A percentile compares a stretch with the other conserved stretches of the same genome.
These are phyloP conservation scores for Suhomyces tanzawaensis DNA, from an alignment of 805 yeast genomes.

Conservation along the genomic window DNA sequence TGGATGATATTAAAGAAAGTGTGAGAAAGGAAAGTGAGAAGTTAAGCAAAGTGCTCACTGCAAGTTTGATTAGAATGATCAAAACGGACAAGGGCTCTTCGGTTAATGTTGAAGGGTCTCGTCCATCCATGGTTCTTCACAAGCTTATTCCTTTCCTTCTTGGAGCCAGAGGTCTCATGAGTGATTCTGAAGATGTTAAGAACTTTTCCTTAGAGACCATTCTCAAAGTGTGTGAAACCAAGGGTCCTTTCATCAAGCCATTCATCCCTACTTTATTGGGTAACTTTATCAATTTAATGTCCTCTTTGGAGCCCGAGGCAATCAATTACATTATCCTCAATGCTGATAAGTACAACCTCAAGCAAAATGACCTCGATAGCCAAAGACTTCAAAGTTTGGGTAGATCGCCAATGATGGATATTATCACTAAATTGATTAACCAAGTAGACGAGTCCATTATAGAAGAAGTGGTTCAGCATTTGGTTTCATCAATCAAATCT, in stretches of 20 bases:
- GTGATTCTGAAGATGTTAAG: conserved; percentile 83
- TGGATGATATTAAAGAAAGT: conserved; percentile 94
- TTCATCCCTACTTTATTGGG: conserved; percentile 68
- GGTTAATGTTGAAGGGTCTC: not conserved
- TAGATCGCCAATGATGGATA: conserved; percentile 84
- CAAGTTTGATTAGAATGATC: conserved; percentile 56
- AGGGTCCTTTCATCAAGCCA: conserved; percentile 59
- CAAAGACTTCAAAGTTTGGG: conserved; percentile 71
- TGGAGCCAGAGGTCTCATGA: conserved; percentile 74
- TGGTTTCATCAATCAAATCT: conserved; percentile 56
- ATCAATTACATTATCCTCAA: conserved; percentile 82
- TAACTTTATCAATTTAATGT: conserved; percentile 69
- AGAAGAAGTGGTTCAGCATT: conserved; percentile 46
- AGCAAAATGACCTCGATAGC: conserved; percentile 70
- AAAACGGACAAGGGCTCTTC: conserved; percentile 15
- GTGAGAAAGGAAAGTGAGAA: conserved; percentile 78
- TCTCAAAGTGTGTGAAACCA: conserved; percentile 64
- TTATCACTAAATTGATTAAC: conserved; percentile 69
- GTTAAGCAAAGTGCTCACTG: conserved; percentile 65
- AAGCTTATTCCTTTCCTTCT: conserved; percentile 74
- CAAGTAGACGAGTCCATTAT: conserved; percentile 49
- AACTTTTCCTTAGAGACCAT: conserved; percentile 72
- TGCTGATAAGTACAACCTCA: conserved; percentile 82
- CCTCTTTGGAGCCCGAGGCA: conserved; percentile 88
- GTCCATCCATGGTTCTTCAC: conserved; percentile 48